These are phyloP conservation scores for Cystobasidium sp. DNA, from an alignment of 1,284 basidiomycete species.

Conservation along the genomic window DNA sequence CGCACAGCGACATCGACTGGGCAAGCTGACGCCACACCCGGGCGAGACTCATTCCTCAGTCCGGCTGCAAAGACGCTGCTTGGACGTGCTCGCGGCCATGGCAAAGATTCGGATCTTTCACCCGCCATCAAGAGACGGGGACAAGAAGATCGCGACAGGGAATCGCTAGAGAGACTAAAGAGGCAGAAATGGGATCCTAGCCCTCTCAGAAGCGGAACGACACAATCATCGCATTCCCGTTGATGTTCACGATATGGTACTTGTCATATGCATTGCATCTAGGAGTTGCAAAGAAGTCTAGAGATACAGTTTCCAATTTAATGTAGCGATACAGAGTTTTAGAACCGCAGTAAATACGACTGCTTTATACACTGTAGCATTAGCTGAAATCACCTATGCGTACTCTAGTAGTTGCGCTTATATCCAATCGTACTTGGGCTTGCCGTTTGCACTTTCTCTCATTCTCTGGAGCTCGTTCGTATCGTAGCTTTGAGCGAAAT, in stretches of 20 bases:
- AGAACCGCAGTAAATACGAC: background rate
- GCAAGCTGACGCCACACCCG: slow-evolving; percentile 68
- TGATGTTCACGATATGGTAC: background rate
- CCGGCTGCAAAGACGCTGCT: slow-evolving; percentile 77
- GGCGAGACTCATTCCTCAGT: slow-evolving; percentile 67
- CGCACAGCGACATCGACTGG: slow-evolving; percentile 59
- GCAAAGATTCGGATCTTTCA: slow-evolving; percentile 37
- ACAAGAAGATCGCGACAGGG: slow-evolving; percentile 41
- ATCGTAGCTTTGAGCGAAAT: slow-evolving; percentile 33
- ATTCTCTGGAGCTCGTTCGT: slow-evolving; percentile 21
- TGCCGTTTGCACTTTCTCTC: slow-evolving; percentile 14
- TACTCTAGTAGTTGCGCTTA: background rate
- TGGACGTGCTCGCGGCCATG: slow-evolving; percentile 63
- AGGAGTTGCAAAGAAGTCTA: background rate
- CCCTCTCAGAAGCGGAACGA: slow-evolving; percentile 16
- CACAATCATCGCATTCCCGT: background rate
- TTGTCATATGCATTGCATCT: background rate
- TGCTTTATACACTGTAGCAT: slow-evolving; percentile 1
- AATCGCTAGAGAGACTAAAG: slow-evolving; percentile 42
- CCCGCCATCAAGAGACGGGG: slow-evolving; percentile 24
- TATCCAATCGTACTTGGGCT: slow-evolving; percentile 30
- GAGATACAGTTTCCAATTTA: slow-evolving; percentile 15
- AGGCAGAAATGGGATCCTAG: slow-evolving; percentile 48
- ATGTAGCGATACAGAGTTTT: slow-evolving; percentile 20
- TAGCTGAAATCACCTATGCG: background rate